These are phyloP conservation scores for Paramecium tetraurelia DNA, from an alignment of 73 alveolate species.

Conservation along the genomic window DNA sequence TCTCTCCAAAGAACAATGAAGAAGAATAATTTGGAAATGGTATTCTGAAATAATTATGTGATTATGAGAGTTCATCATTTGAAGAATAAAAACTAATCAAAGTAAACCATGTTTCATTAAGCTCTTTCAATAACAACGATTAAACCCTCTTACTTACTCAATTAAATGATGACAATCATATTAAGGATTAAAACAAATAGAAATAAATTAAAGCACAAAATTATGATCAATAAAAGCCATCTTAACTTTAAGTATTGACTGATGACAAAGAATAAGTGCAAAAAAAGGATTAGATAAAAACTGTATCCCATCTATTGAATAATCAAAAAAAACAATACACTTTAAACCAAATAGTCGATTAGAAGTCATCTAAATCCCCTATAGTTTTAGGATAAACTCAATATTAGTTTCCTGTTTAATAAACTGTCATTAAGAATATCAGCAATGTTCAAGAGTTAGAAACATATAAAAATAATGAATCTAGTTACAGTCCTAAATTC, in stretches of 20 bases:
- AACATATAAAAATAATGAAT: not conserved
- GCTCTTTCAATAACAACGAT: not conserved
- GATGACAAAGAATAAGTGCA: not conserved
- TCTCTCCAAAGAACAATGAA: not conserved
- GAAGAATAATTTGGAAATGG: not conserved
- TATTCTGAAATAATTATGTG: not conserved
- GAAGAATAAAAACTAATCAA: not conserved
- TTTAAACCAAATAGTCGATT: not conserved
- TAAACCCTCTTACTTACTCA: not conserved
- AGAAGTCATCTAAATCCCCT: not conserved
- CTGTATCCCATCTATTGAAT: not conserved
- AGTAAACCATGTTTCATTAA: not conserved
- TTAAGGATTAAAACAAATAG: not conserved
- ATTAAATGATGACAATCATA: not conserved
- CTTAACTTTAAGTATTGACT: not conserved
- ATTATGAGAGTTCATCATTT: not conserved
- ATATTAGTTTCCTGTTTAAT: not conserved
- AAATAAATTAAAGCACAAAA: not conserved
- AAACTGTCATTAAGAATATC: not conserved
- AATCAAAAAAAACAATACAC: not conserved
- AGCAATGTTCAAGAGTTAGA: not conserved
- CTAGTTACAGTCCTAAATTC: not conserved
- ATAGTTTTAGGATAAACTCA: not conserved
- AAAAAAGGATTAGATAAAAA: not conserved
- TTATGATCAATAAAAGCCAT: not conserved